Percentiles rank a stretch among this genome's conserved stretches.
Conservation (phyloP, 495 filamentous ascomycete species). For the Margaritispora aquatica region DNA sequence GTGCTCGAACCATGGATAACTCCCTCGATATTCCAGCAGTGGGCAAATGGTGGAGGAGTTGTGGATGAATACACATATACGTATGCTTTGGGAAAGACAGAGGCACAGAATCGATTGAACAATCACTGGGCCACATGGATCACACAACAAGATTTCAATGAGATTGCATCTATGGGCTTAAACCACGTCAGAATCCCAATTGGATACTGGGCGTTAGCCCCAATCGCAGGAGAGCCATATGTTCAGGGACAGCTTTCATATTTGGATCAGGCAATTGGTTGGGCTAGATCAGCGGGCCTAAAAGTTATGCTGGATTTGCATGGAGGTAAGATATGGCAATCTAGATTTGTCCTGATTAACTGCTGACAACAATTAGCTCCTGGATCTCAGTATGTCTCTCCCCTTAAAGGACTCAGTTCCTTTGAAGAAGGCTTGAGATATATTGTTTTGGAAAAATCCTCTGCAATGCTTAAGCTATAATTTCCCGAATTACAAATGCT, state of each 20-base stretch:
- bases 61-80: slow-evolving; percentile 61
- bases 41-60: slow-evolving; percentile 29
- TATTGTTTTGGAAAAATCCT: no score
- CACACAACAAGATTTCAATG: slow-evolving; percentile 57
- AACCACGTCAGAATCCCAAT: slow-evolving; percentile 77
- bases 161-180: slow-evolving; percentile 58
- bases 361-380: slow-evolving; percentile 45
- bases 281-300: slow-evolving; percentile 56
- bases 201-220: slow-evolving; percentile 68
- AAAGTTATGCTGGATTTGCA: slow-evolving; percentile 69
- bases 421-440: no score
- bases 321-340: slow-evolving; percentile 44
- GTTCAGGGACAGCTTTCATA: slow-evolving; percentile 65
- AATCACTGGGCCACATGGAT: slow-evolving; percentile 61
- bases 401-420: no score
- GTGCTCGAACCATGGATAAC: slow-evolving; percentile 58
- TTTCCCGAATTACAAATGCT: no score
- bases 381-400: slow-evolving; percentile 69
- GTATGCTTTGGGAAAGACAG: slow-evolving; percentile 40
- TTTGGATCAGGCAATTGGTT: slow-evolving; percentile 59
- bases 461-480: no score
- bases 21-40: slow-evolving; percentile 52
- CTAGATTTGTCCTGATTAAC: background rate
- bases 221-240: slow-evolving; percentile 57
- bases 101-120: slow-evolving; percentile 39